A percentile compares a stretch with the other conserved stretches of the same genome.
Evolutionary conservation across 2,329 filamentous ascomycete species (phyloP).

Genomic region (Beauveria sp.): DNA sequence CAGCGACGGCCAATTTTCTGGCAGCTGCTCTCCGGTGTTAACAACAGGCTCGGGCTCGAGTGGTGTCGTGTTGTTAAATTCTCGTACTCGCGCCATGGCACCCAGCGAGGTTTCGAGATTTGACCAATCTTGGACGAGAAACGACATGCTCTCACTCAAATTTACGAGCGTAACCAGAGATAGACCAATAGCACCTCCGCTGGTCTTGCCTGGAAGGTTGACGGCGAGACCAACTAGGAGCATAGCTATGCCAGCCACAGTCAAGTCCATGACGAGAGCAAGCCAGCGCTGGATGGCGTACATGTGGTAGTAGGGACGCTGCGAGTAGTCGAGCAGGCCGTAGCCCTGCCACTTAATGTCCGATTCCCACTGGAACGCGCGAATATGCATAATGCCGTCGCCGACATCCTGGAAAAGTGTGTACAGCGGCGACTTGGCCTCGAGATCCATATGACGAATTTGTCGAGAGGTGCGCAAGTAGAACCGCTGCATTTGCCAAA

Average conservation of each 20-base stretch:
- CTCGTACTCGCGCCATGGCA: slow-evolving; percentile 1
- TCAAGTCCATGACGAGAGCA: slow-evolving; percentile 38
- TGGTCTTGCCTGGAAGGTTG: background rate
- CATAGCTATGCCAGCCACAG: slow-evolving; percentile 36
- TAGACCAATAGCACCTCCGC: slow-evolving; percentile 6
- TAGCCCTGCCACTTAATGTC: slow-evolving; percentile 35
- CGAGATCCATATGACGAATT: slow-evolving; percentile 28
- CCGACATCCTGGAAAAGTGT: slow-evolving; percentile 35
- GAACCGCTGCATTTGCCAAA: slow-evolving; percentile 25
- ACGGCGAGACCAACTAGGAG: slow-evolving; percentile 21
- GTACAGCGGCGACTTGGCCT: slow-evolving; percentile 28
- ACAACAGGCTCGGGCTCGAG: background rate
- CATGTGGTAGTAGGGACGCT: slow-evolving; percentile 47
- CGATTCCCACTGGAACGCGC: slow-evolving; percentile 46
- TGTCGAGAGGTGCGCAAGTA: slow-evolving; percentile 31
- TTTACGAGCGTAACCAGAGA: slow-evolving; percentile 6
- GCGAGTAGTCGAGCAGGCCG: slow-evolving; percentile 41
- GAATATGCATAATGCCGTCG: slow-evolving; percentile 38
- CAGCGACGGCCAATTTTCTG: slow-evolving; percentile 7
- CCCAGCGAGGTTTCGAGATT: slow-evolving; percentile 11
- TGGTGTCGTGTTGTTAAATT: slow-evolving; percentile 4
- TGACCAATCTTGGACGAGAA: slow-evolving; percentile 6
- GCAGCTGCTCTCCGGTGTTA: background rate
- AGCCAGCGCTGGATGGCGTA: slow-evolving; percentile 49
- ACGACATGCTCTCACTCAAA: slow-evolving; percentile 3